phyloP scores from a whole-genome alignment of 768 basidiomycete genomes.

The Mycena indigotica region DNA sequence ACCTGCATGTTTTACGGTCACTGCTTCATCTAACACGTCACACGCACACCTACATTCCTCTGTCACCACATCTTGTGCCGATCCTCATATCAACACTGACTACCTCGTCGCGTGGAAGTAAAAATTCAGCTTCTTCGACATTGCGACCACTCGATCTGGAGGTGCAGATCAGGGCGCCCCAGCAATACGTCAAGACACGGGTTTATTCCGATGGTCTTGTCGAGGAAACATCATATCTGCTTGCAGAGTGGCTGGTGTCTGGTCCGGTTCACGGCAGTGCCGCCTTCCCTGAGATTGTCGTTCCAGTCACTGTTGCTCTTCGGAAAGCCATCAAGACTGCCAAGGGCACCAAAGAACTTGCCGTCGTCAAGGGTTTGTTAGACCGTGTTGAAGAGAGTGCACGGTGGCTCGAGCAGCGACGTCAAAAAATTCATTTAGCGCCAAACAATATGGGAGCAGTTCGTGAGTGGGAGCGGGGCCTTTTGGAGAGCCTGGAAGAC shows the following conservation, averaged over 20 bases:
- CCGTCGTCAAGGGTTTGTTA: slow-evolving; percentile 70
- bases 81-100: slow-evolving; percentile 78
- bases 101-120: slow-evolving; percentile 72
- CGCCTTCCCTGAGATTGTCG: slow-evolving; percentile 89
- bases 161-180: slow-evolving; percentile 81
- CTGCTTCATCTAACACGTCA: slow-evolving; percentile 83
- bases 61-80: slow-evolving; percentile 84
- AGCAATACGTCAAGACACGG: slow-evolving; percentile 85
- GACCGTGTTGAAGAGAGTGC: slow-evolving; percentile 69
- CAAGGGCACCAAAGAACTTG: slow-evolving; percentile 59
- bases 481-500: slow-evolving; percentile 58
- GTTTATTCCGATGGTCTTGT: slow-evolving; percentile 81
- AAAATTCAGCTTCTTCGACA: slow-evolving; percentile 78
- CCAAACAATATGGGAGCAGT: slow-evolving; percentile 75
- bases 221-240: slow-evolving; percentile 78
- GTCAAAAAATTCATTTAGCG: slow-evolving; percentile 72
- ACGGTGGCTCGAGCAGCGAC: slow-evolving; percentile 59
- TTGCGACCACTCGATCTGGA: slow-evolving; percentile 90
- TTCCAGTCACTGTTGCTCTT: slow-evolving; percentile 75
- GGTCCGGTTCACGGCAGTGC: slow-evolving; percentile 76
- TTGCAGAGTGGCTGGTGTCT: slow-evolving; percentile 82
- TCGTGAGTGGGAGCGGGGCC: slow-evolving; percentile 65
- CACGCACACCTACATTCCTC: slow-evolving; percentile 83
- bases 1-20: slow-evolving; percentile 89
- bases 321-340: slow-evolving; percentile 72